These are phyloP conservation scores for Acer campestre DNA, from an alignment of 345 rosid genomes.

Conservation along the genomic window DNA sequence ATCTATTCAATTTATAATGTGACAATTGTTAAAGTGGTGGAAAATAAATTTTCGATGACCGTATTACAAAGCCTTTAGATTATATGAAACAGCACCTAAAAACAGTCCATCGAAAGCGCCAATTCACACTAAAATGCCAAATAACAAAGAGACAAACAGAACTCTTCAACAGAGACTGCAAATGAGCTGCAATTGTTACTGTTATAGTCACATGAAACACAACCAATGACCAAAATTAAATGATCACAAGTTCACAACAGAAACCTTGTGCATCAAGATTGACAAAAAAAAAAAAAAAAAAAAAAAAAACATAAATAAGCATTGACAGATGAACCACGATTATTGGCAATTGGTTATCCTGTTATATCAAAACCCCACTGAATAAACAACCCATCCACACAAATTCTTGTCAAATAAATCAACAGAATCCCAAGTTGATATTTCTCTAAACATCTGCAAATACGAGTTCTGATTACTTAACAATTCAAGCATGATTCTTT, in stretches of 20 bases:
- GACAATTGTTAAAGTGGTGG: neutral
- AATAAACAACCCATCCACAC: neutral
- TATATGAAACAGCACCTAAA: no score
- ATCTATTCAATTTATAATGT: neutral
- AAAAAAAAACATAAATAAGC: neutral
- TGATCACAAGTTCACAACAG: neutral
- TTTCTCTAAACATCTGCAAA: neutral
- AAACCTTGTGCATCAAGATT: neutral
- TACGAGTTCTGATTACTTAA: neutral
- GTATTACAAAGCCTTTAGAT: no score
- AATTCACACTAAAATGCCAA: neutral
- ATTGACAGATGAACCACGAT: neutral
- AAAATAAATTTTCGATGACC: neutral
- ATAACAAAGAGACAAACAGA: neutral
- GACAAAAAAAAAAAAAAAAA: conserved; percentile 5
- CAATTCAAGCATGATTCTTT: neutral
- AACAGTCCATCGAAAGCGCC: neutral
- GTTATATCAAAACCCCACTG: neutral
- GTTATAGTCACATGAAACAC: neutral
- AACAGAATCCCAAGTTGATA: neutral
- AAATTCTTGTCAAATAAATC: neutral
- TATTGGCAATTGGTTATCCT: neutral
- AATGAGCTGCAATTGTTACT: neutral
- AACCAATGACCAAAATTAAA: neutral
- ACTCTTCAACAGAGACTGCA: neutral